Conservation (phyloP, 148 eudicot genomes). For the Arbutus unedo region DNA sequence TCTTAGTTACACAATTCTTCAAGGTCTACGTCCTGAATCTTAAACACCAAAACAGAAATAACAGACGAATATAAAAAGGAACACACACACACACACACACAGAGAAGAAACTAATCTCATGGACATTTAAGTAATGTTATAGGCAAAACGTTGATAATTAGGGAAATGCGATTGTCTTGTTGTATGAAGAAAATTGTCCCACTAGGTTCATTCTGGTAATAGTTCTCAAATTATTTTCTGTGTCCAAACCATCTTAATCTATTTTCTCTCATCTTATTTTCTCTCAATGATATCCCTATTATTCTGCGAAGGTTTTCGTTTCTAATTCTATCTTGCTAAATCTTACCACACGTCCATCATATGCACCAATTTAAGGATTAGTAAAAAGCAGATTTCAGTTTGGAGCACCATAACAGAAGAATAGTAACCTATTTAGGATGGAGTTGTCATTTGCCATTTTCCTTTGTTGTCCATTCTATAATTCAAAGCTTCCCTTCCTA, state of each 20-base stretch:
- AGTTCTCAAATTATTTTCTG: no score
- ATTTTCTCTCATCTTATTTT: no score
- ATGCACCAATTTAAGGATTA: neutral
- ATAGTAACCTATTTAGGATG: neutral
- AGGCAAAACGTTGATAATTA: neutral
- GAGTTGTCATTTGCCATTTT: conserved; percentile 3
- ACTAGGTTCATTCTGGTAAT: no score
- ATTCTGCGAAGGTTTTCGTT: no score
- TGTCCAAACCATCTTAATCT: no score
- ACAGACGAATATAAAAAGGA: neutral
- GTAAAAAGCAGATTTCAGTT: neutral
- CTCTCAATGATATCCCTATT: no score
- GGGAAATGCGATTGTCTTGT: neutral
- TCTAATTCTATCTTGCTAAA: no score
- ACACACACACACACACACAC: neutral
- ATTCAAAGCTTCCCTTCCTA: neutral
- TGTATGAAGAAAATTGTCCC: no score
- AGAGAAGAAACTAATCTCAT: neutral
- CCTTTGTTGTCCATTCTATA: neutral
- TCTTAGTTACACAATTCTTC: neutral
- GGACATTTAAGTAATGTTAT: neutral
- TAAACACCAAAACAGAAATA: neutral
- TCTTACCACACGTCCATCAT: neutral
- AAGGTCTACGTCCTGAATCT: neutral
- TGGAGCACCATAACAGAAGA: neutral